Percentiles rank a stretch among this genome's conserved stretches.
Conservation (phyloP, 2,329 filamentous ascomycete genomes). For the Didymella keratinophila region DNA sequence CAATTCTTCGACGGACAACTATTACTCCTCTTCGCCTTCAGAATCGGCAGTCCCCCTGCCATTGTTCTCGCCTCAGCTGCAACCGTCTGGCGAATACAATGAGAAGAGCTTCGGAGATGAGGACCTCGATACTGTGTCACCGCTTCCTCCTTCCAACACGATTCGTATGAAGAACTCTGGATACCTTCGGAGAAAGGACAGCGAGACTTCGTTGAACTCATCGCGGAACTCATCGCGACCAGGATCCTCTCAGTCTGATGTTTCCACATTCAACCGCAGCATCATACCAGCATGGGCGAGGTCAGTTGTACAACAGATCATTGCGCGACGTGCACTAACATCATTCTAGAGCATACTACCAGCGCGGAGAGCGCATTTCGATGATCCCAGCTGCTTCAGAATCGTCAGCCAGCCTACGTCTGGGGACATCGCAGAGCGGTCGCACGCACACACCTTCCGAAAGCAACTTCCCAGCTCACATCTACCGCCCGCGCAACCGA, state of each 20-base stretch:
- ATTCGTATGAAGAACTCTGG: conserved; percentile 51
- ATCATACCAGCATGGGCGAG: conserved; percentile 51
- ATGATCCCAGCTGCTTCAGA: conserved; percentile 47
- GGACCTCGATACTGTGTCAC: conserved; percentile 51
- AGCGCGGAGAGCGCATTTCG: conserved; percentile 47
- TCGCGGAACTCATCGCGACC: conserved; percentile 47
- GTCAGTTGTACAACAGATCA: conserved; percentile 25
- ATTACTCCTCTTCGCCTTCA: conserved; percentile 37
- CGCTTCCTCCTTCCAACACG: conserved; percentile 49
- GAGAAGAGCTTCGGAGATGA: conserved; percentile 48
- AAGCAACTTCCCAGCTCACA: conserved; percentile 47
- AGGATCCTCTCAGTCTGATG: conserved; percentile 47
- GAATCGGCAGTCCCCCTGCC: conserved; percentile 49
- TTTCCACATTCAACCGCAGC: conserved; percentile 45
- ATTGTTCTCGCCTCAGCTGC: conserved; percentile 42
- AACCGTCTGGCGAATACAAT: conserved; percentile 28
- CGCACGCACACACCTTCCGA: conserved; percentile 49
- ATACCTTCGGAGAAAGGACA: conserved; percentile 44
- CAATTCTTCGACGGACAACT: conserved; percentile 46
- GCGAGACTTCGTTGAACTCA: conserved; percentile 45
- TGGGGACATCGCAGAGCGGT: conserved; percentile 48
- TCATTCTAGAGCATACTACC: conserved; percentile 46
- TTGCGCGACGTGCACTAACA: conserved; percentile 21
- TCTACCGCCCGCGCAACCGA: conserved; percentile 51
- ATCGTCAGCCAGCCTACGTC: conserved; percentile 41